phyloP scores from a whole-genome alignment of 257 asterid genomes.

The Henckelia pumila region DNA sequence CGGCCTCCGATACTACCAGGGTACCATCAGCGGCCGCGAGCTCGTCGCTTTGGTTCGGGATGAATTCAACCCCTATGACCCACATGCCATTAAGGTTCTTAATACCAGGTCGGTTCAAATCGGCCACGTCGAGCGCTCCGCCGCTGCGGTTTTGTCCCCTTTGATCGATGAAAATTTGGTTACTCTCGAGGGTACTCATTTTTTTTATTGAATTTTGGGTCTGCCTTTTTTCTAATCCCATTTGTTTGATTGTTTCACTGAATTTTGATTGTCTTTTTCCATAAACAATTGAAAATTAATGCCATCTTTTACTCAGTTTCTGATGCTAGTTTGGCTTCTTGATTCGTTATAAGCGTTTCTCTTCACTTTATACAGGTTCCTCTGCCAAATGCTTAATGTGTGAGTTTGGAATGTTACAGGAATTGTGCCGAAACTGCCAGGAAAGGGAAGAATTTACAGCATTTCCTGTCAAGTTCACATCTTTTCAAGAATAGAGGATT shows the following conservation, averaged over 20 bases:
- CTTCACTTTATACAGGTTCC: not conserved
- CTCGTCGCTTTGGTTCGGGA: conserved; percentile 72
- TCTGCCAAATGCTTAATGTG: conserved; percentile 4
- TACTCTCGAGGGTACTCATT: conserved; percentile 48
- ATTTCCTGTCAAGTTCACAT: conserved; percentile 80
- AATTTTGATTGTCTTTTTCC: not conserved
- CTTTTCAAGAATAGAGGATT: conserved; percentile 50
- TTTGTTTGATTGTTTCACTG: not conserved
- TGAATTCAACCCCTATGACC: conserved; percentile 50
- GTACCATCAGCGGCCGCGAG: conserved; percentile 61
- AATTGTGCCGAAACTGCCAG: conserved; percentile 63
- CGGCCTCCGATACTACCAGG: conserved; percentile 58
- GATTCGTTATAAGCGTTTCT: not conserved
- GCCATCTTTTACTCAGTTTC: not conserved
- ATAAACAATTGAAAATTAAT: not conserved
- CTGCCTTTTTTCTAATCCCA: not conserved
- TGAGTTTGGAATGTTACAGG: conserved; percentile 40
- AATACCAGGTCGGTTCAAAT: conserved; percentile 58
- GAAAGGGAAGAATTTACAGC: conserved; percentile 38
- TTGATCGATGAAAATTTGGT: conserved; percentile 48
- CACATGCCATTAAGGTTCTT: conserved; percentile 63
- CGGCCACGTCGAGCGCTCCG: conserved; percentile 60
- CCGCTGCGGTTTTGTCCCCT: conserved; percentile 63
- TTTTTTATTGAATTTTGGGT: not conserved
- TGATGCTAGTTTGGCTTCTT: not conserved